Conservation (phyloP, 441 rosid genomes). For the Populus hybrid region DNA sequence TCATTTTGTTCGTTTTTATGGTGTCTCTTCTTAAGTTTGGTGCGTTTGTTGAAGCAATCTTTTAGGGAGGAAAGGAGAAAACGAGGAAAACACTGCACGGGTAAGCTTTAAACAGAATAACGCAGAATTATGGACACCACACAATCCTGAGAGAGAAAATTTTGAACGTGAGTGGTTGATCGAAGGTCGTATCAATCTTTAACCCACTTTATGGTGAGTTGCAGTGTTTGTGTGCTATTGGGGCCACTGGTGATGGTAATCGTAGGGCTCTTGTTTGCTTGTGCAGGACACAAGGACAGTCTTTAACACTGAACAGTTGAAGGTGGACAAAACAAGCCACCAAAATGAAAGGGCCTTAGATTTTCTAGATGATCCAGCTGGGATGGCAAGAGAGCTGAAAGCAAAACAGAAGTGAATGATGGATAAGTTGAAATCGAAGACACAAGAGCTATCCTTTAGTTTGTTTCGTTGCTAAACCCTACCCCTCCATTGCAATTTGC, state of each 20-base stretch:
- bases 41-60: neutral
- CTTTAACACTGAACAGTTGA: neutral
- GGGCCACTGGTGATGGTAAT: slow-evolving; percentile 33
- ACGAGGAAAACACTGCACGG: neutral
- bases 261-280: slow-evolving; percentile 36
- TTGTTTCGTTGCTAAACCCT: neutral
- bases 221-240: slow-evolving; percentile 19
- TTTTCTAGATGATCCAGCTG: neutral
- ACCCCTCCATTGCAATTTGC: neutral
- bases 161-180: slow-evolving; percentile 30
- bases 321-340: slow-evolving; percentile 28
- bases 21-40: neutral
- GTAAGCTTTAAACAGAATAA: neutral
- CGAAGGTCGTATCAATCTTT: slow-evolving; percentile 39
- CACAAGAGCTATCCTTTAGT: neutral
- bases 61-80: neutral
- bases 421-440: neutral
- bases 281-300: slow-evolving; percentile 23
- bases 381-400: neutral
- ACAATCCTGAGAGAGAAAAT: neutral
- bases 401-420: neutral
- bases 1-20: neutral
- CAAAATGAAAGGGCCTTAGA: slow-evolving; percentile 15
- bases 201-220: slow-evolving; percentile 25
- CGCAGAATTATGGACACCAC: slow-evolving; percentile 21